Evolutionary conservation across 257 asterid genomes (phyloP), one percentile per base, ranked within the genome.

Genomic region (Nicotiana benthamiana): DNA sequence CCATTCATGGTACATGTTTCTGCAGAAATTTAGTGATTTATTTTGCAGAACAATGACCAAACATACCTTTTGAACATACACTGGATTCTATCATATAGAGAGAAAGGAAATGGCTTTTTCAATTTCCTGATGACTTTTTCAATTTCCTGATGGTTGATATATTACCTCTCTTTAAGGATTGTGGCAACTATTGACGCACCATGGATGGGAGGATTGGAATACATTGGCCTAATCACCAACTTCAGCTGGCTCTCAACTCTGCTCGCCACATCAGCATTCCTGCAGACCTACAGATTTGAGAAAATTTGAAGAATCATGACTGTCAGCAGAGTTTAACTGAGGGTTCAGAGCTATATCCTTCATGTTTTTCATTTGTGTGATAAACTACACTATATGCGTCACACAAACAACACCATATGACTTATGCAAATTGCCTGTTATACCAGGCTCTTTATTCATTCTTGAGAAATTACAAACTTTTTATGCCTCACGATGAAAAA

Each of bases 161-260:
- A 56, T 26, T 72, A 95, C 99, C 98, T 92, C 88, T 95, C 99
- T 89, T 90, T 95, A 70, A 95, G 98, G 85, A 95, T 91, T 6
- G 89, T 88, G 56, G 98, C 97, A 79, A 95, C 97, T 84, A 93
- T 93, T 9, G 99, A 95, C 28, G 98, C 98, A 61, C 99, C 99
- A 48, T 95, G 99, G 77, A 95, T 88, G 53, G 99, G 99, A 52
- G 99, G 99, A 85, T 86, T 95, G 74, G 99, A 95, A 85, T 92
- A 95, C 99, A 95, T 93, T 76, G 99, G 99, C 91, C 99, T 90
- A 84, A 95, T 89, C 80, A 95, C 98, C 88, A 93, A 76, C 87
- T 95, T 95, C 90, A 95, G 82, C 86, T 95, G 99, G 89, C 98
- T 93, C 92, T 95, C 99, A 46, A 95, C 99, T 87, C 97, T 90